phyloP scores from a whole-genome alignment of 768 basidiomycete genomes.

The Asterophora lycoperdoides region DNA sequence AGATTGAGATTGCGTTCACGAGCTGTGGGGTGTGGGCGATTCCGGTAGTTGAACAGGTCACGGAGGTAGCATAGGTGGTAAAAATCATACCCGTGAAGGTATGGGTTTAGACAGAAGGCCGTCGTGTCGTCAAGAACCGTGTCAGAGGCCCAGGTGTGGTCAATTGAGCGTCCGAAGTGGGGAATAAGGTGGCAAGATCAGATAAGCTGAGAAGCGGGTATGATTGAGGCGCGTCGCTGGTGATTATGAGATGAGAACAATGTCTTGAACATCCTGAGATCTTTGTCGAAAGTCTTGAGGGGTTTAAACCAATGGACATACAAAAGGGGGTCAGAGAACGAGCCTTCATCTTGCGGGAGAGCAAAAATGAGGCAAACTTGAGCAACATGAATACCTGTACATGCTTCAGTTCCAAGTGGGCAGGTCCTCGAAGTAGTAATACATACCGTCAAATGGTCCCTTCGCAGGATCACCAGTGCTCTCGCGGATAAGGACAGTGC shows the following conservation, averaged over 20 bases:
- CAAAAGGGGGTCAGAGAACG: slow-evolving; percentile 9
- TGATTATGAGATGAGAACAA: slow-evolving; percentile 13
- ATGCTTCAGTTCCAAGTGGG: no score
- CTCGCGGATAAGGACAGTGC: slow-evolving; percentile 19
- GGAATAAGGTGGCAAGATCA: slow-evolving; percentile 29
- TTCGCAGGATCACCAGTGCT: neutral
- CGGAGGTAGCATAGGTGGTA: slow-evolving; percentile 19
- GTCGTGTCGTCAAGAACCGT: slow-evolving; percentile 17
- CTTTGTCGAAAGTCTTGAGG: slow-evolving; percentile 9
- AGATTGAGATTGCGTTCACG: no score
- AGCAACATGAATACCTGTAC: slow-evolving; percentile 16
- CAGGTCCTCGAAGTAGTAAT: no score
- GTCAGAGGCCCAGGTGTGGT: slow-evolving; percentile 12
- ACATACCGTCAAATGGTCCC: slow-evolving; percentile 10
- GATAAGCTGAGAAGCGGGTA: slow-evolving; percentile 21
- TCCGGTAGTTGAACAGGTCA: neutral
- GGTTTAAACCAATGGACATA: slow-evolving; percentile 26
- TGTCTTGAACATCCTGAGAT: slow-evolving; percentile 19
- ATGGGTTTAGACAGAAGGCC: slow-evolving; percentile 27
- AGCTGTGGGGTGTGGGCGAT: no score
- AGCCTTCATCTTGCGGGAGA: no score
- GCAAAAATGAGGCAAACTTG: slow-evolving; percentile 25
- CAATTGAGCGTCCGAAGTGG: slow-evolving; percentile 9
- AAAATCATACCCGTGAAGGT: slow-evolving; percentile 27
- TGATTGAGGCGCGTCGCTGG: slow-evolving; percentile 15